These are phyloP conservation scores for Luffa acutangula DNA, from an alignment of 306 rosid genomes.

Conservation along the genomic window DNA sequence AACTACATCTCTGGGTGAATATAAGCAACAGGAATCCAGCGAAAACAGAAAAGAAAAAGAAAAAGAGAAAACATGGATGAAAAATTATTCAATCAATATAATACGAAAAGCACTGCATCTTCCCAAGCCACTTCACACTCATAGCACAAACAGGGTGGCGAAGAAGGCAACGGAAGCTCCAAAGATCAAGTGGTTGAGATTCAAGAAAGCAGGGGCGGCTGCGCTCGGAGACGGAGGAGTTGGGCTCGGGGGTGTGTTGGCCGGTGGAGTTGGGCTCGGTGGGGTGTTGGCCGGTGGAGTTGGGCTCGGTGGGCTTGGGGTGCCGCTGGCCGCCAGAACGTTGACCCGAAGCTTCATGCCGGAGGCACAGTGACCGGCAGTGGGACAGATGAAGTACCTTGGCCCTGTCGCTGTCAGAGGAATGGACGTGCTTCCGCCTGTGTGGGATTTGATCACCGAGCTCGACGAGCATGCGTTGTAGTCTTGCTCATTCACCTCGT, in stretches of 20 bases:
- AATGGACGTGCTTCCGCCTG: conserved; percentile 26
- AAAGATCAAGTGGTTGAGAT: conserved; percentile 18
- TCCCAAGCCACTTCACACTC: conserved; percentile 35
- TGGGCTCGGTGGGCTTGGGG: conserved; percentile 15
- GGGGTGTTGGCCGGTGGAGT: conserved; percentile 24
- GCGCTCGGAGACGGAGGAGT: conserved; percentile 22
- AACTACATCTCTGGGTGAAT: neutral
- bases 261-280: conserved; percentile 16
- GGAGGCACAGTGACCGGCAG: conserved; percentile 23
- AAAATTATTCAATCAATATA: neutral
- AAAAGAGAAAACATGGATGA: neutral
- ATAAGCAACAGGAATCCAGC: conserved; percentile 3
- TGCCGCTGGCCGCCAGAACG: conserved; percentile 29
- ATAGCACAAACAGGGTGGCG: conserved; percentile 21
- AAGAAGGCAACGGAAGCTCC: conserved; percentile 24
- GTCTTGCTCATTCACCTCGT: conserved; percentile 18
- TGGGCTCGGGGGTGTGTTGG: conserved; percentile 15
- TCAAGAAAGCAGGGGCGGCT: conserved; percentile 14
- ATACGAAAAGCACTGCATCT: conserved; percentile 50
- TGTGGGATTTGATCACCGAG: conserved; percentile 8
- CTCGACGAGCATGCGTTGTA: conserved; percentile 32
- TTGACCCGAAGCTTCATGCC: conserved; percentile 54
- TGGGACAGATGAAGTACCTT: conserved; percentile 45
- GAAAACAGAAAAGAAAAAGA: conserved; percentile 18
- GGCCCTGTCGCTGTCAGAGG: conserved; percentile 18